Evolutionary conservation across 164 flowering plant species (phyloP).

Genomic region (Kingdonia uniflora): DNA sequence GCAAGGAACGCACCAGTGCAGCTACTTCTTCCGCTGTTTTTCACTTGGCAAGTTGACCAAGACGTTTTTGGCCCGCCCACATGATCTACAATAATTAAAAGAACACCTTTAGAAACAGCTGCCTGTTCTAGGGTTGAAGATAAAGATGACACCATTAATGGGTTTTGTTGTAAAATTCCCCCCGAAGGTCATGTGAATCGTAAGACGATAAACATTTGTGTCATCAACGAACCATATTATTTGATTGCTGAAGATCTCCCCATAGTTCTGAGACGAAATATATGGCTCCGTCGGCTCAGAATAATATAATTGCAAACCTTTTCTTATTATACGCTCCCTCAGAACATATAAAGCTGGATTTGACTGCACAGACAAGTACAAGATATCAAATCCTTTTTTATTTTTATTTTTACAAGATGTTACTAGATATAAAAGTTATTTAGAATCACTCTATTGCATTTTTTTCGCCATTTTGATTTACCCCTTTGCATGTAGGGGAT

Average conservation of each 20-base stretch:
- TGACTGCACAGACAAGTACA: conserved; percentile 47
- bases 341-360: conserved; percentile 96
- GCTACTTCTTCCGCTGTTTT: conserved; percentile 99
- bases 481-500: no score
- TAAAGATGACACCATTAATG: conserved; percentile 98
- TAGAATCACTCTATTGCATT: no score
- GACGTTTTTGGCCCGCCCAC: conserved; percentile 99
- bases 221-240: conserved; percentile 99
- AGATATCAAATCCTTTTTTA: no score
- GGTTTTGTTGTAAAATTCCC: conserved; percentile 99
- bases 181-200: conserved; percentile 98
- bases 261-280: conserved; percentile 96
- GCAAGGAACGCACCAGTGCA: conserved; percentile 95
- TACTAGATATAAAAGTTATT: no score
- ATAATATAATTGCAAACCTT: conserved; percentile 95
- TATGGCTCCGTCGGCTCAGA: conserved; percentile 99
- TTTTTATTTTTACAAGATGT: no score
- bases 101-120: conserved; percentile 82
- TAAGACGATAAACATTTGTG: conserved; percentile 98
- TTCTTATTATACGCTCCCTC: conserved; percentile 97
- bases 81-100: conserved; percentile 50
- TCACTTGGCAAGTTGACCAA: conserved; percentile 99
- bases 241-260: conserved; percentile 98
- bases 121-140: conserved; percentile 99
- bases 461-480: no score